A percentile compares a stretch with the other conserved stretches of the same genome.
phyloP scores from a whole-genome alignment of 2,329 filamentous ascomycete species.

The Aspergillus sp. region DNA sequence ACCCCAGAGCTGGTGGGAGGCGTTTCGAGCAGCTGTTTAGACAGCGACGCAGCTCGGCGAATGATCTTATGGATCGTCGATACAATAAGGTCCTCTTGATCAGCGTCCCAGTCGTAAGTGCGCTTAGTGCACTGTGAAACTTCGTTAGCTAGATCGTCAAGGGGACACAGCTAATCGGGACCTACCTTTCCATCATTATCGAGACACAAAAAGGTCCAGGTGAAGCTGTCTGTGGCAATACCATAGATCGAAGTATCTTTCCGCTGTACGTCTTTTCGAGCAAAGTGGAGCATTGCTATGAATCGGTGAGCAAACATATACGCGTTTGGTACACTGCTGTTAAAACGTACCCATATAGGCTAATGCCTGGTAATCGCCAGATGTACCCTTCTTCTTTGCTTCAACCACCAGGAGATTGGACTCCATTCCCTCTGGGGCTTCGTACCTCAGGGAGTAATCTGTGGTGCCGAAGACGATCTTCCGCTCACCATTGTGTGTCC shows the following conservation, averaged over 20 bases:
- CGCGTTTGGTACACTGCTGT: not conserved
- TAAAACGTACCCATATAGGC: not conserved
- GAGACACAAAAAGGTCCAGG: not conserved
- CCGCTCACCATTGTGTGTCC: not conserved
- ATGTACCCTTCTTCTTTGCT: not conserved
- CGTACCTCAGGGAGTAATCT: not conserved
- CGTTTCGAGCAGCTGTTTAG: not conserved
- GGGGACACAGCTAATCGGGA: not conserved
- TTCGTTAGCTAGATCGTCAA: not conserved
- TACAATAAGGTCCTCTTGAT: not conserved
- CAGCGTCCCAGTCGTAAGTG: not conserved
- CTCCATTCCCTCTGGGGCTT: not conserved
- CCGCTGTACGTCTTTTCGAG: not conserved
- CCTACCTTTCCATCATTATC: not conserved
- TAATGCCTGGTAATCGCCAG: not conserved
- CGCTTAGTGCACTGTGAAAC: not conserved
- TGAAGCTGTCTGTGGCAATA: not conserved
- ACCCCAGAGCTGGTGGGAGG: not conserved
- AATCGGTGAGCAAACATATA: not conserved
- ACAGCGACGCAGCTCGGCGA: not conserved
- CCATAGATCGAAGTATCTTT: not conserved
- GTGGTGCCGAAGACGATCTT: not conserved
- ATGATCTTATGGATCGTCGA: not conserved
- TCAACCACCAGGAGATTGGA: not conserved
- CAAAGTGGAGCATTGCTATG: not conserved